Percentiles rank a stretch among this genome's conserved stretches.
These are phyloP conservation scores for Alliaria petiolata DNA, from an alignment of 345 rosid genomes.

Conservation along the genomic window DNA sequence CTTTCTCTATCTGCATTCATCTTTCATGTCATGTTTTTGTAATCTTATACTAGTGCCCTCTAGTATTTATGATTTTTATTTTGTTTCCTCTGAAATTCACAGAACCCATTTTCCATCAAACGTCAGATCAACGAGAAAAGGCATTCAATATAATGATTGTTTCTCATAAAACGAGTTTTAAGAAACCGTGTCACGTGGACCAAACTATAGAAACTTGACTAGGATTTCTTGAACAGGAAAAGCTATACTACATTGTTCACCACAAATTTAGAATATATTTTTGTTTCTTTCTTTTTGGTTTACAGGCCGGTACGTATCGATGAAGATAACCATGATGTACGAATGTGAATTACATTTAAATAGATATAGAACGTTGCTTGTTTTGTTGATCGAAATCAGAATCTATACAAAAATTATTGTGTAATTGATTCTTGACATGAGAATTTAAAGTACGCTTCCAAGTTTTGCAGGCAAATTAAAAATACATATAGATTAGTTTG, in stretches of 20 bases:
- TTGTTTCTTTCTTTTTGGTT: conserved; percentile 23
- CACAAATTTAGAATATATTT: conserved; percentile 6
- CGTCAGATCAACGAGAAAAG: conserved; percentile 28
- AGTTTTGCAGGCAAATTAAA: too few relatives aligned
- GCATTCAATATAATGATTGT: conserved; percentile 31
- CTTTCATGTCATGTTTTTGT: conserved; percentile 25
- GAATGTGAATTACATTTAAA: background rate
- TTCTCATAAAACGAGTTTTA: conserved; percentile 29
- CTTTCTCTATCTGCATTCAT: background rate
- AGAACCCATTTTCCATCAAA: conserved; percentile 29
- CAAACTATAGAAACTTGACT: conserved; percentile 23
- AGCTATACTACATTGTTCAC: background rate
- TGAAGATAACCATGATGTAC: conserved; percentile 6
- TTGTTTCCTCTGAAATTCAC: conserved; percentile 9
- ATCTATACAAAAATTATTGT: too few relatives aligned
- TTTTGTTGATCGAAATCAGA: background rate
- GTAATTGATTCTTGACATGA: too few relatives aligned
- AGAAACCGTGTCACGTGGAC: conserved; percentile 31
- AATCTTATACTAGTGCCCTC: background rate
- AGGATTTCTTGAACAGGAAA: conserved; percentile 8
- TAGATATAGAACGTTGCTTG: background rate
- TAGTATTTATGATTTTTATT: conserved; percentile 6
- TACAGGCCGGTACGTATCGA: conserved; percentile 1
- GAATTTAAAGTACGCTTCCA: too few relatives aligned
- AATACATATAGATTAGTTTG: too few relatives aligned